phyloP scores from a whole-genome alignment of 2,329 filamentous ascomycete genomes.

The Colletotrichum endophyticum region DNA sequence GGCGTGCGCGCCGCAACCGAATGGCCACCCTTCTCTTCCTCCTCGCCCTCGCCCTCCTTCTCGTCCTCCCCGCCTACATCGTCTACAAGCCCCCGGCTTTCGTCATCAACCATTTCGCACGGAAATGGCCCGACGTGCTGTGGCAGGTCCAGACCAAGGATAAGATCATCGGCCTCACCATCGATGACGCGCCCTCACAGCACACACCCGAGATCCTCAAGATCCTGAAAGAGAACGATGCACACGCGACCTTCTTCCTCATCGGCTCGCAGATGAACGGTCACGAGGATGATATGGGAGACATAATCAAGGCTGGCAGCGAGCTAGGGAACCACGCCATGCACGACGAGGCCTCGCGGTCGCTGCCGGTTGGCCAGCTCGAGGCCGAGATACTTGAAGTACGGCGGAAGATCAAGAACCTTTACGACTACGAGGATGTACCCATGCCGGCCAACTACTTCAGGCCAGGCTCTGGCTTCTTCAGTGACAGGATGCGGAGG shows the following conservation, averaged over 20 bases:
- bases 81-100: slow-evolving; percentile 78
- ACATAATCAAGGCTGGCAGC: slow-evolving; percentile 65
- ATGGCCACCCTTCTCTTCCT: slow-evolving; percentile 59
- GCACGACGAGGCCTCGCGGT: slow-evolving; percentile 78
- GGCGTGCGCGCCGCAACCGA: slow-evolving; percentile 61
- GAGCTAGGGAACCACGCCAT: slow-evolving; percentile 90
- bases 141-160: slow-evolving; percentile 67
- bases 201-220: slow-evolving; percentile 74
- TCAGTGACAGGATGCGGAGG: slow-evolving; percentile 72
- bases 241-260: slow-evolving; percentile 85
- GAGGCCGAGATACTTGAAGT: slow-evolving; percentile 68
- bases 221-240: slow-evolving; percentile 68
- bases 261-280: slow-evolving; percentile 78
- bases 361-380: slow-evolving; percentile 64
- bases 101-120: slow-evolving; percentile 73
- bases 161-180: slow-evolving; percentile 79
- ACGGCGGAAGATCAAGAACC: slow-evolving; percentile 60
- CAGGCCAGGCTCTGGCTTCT: slow-evolving; percentile 84
- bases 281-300: slow-evolving; percentile 56
- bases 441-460: slow-evolving; percentile 68
- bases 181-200: slow-evolving; percentile 83
- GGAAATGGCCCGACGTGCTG: slow-evolving; percentile 78
- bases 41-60: slow-evolving; percentile 35
- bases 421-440: slow-evolving; percentile 55
- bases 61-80: slow-evolving; percentile 43